phyloP scores from a whole-genome alignment of 1,284 basidiomycete species.

The Marasmius fiardii region DNA sequence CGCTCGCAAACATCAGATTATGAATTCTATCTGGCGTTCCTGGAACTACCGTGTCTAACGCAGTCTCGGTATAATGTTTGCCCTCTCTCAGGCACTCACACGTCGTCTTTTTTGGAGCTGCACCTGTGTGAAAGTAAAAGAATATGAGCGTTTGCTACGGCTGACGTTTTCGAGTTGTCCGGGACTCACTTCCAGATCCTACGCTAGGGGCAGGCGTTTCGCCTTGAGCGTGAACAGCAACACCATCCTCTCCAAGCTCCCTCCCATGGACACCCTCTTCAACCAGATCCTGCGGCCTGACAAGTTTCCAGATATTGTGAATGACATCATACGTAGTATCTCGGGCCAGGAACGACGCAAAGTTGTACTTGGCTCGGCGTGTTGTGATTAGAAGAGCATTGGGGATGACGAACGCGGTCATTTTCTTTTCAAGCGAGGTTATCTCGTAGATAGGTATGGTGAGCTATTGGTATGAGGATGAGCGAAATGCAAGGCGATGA shows the following conservation, averaged over 20 bases:
- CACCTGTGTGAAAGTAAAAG: not conserved
- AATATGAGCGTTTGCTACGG: not conserved
- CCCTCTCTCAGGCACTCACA: conserved; percentile 77
- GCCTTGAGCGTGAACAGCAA: conserved; percentile 6
- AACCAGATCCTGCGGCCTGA: conserved; percentile 69
- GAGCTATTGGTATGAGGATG: conserved; percentile 47
- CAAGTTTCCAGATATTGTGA: conserved; percentile 92
- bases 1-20: conserved; percentile 94
- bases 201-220: not conserved
- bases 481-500: not conserved
- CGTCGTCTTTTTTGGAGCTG: conserved; percentile 48
- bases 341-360: conserved; percentile 94
- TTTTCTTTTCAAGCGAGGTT: conserved; percentile 90
- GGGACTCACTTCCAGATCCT: not conserved
- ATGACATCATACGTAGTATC: conserved; percentile 98
- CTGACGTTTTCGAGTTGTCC: not conserved
- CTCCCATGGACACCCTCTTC: conserved; percentile 1
- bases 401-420: conserved; percentile 98
- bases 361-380: conserved; percentile 81
- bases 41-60: conserved; percentile 79
- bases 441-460: conserved; percentile 92
- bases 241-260: conserved; percentile 1
- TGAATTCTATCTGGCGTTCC: conserved; percentile 94
- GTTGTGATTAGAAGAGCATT: conserved; percentile 95
- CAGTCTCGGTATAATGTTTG: conserved; percentile 71